Conservation (phyloP, 148 eudicot genomes). For the Rhododendron ferrugineum region DNA sequence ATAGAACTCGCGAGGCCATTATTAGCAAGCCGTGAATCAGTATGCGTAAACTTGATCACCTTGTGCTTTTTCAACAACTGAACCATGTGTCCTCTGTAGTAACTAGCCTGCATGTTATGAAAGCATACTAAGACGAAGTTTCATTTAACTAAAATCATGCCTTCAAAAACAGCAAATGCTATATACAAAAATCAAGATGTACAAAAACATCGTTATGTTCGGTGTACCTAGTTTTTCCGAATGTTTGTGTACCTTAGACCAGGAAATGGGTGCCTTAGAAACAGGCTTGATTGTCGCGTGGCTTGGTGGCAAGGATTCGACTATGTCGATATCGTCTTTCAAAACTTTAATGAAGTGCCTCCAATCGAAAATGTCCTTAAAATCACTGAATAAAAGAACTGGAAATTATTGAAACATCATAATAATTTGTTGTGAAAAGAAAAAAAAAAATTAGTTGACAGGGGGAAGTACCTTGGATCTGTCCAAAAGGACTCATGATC, state of each 20-base stretch:
- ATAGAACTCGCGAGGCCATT: conserved; percentile 46
- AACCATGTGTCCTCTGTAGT: conserved; percentile 44
- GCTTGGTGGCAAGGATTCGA: conserved; percentile 42
- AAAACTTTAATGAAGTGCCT: conserved; percentile 42
- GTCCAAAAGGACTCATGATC: conserved; percentile 68
- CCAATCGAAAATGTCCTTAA: conserved; percentile 63
- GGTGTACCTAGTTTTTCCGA: not conserved
- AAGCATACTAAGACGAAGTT: not conserved
- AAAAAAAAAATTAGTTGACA: not conserved
- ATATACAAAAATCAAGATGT: not conserved
- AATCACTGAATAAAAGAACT: conserved; percentile 33
- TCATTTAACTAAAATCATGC: not conserved
- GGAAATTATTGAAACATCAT: not conserved
- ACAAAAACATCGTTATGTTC: too few relatives aligned
- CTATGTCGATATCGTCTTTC: conserved; percentile 42
- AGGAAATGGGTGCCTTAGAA: conserved; percentile 49
- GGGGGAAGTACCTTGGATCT: conserved; percentile 45
- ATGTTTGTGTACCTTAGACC: conserved; percentile 48
- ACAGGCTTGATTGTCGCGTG: conserved; percentile 22
- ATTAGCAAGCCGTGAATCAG: conserved; percentile 58
- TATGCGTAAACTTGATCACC: conserved; percentile 48
- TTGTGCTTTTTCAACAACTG: conserved; percentile 36
- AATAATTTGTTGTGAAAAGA: not conserved
- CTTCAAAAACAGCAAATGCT: not conserved
- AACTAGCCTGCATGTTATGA: conserved; percentile 36